These are phyloP conservation scores for Aureobasidium leucospermi DNA, from an alignment of 2,329 filamentous ascomycete genomes.

Conservation along the genomic window DNA sequence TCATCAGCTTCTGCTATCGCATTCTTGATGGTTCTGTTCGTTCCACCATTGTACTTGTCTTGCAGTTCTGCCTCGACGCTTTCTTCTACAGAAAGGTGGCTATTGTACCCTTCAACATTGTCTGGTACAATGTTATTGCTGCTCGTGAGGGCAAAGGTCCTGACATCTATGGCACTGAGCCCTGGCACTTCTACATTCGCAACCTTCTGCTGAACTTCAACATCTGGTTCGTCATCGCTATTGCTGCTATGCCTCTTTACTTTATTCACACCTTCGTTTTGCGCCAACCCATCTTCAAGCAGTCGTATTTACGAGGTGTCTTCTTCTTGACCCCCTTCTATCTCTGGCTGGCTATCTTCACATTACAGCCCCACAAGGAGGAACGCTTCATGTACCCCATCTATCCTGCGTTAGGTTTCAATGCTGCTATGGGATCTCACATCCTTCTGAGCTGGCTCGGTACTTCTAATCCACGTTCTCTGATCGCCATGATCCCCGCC, in stretches of 20 bases:
- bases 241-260: conserved; percentile 68
- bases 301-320: conserved; percentile 65
- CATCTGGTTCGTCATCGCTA: conserved; percentile 77
- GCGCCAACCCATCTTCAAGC: conserved; percentile 53
- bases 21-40: conserved; percentile 61
- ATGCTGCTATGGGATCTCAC: conserved; percentile 78
- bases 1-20: conserved; percentile 37
- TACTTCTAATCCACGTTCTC: conserved; percentile 56
- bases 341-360: conserved; percentile 89
- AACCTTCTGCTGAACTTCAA: conserved; percentile 95
- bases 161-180: conserved; percentile 89
- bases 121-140: conserved; percentile 91
- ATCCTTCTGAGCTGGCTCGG: conserved; percentile 71
- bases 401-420: conserved; percentile 84
- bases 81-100: conserved; percentile 78
- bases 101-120: conserved; percentile 82
- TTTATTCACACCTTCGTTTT: conserved; percentile 62
- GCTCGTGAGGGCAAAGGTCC: conserved; percentile 60
- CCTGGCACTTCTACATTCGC: conserved; percentile 92
- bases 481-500: conserved; percentile 65
- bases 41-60: conserved; percentile 58
- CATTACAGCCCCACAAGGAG: conserved; percentile 89
- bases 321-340: conserved; percentile 84
- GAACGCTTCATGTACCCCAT: conserved; percentile 98
- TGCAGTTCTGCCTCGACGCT: conserved; percentile 66